Evolutionary conservation across 208 protist genomes (phyloP).

Genomic region (Trichomonas vaginalis): DNA sequence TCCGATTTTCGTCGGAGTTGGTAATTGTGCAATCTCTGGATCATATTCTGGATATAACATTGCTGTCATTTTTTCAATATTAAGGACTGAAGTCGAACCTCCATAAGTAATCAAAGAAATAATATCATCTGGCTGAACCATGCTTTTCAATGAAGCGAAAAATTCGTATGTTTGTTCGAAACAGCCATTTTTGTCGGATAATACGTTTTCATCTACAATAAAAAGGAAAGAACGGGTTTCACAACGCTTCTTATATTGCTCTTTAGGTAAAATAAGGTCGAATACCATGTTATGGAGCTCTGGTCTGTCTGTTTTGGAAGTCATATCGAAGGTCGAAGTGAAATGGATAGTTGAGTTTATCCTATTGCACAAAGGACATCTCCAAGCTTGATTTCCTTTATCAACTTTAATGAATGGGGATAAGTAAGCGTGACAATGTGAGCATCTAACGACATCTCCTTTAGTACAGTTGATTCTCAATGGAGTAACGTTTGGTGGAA

Average conservation of each 20-base stretch:
- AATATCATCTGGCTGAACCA: background rate
- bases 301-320: background rate
- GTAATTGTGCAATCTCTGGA: background rate
- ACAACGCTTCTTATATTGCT: too few relatives aligned
- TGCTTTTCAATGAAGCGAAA: background rate
- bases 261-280: background rate
- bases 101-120: background rate
- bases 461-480: background rate
- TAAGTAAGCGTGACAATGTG: background rate
- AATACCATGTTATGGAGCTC: background rate
- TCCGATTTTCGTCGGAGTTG: background rate
- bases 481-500: background rate
- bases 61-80: background rate
- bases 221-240: background rate
- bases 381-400: background rate
- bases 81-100: background rate
- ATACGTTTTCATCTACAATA: background rate
- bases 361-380: background rate
- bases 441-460: background rate
- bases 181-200: background rate
- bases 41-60: background rate
- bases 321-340: background rate
- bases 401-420: background rate
- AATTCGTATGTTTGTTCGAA: background rate
- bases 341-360: background rate